These are phyloP conservation scores for Eudorina sp. DNA, from an alignment of 139 green algal species.

Conservation along the genomic window DNA sequence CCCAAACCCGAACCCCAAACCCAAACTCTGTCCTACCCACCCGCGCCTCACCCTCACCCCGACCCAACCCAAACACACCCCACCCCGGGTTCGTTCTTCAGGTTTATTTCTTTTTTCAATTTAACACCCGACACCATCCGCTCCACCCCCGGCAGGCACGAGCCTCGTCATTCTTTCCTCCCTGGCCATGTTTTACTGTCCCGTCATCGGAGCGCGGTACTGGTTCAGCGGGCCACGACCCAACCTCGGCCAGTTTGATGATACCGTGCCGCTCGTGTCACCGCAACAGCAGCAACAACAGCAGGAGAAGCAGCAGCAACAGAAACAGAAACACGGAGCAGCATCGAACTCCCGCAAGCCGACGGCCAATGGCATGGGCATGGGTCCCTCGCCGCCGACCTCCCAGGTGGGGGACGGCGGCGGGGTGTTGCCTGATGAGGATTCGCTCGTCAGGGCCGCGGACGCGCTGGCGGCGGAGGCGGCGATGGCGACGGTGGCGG, in stretches of 20 bases:
- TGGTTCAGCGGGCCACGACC: constrained; percentile 41
- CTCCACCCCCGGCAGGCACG: not conserved
- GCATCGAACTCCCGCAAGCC: no score
- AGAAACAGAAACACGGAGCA: not conserved
- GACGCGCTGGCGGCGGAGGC: no score
- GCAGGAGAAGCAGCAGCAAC: not conserved
- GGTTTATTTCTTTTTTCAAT: no score
- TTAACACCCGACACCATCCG: not conserved
- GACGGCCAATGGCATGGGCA: no score
- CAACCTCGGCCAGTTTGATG: constrained; percentile 41
- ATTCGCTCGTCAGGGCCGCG: no score
- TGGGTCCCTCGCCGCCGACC: no score
- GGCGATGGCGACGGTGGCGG: no score
- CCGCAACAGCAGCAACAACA: constrained; percentile 8
- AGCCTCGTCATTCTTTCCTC: not conserved
- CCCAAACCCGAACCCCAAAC: no score
- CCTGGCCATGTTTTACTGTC: constrained; percentile 23
- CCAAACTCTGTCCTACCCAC: not conserved
- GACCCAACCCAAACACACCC: no score
- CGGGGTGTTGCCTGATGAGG: no score
- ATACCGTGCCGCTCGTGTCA: not conserved
- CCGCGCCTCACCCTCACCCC: not conserved
- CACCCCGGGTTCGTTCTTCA: no score
- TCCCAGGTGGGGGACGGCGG: no score
- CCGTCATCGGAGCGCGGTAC: constrained; percentile 18